Percentiles rank a stretch among this genome's conserved stretches.
These are phyloP conservation scores for Alternaria longipes DNA, from an alignment of 2,329 filamentous ascomycete species.

Conservation along the genomic window DNA sequence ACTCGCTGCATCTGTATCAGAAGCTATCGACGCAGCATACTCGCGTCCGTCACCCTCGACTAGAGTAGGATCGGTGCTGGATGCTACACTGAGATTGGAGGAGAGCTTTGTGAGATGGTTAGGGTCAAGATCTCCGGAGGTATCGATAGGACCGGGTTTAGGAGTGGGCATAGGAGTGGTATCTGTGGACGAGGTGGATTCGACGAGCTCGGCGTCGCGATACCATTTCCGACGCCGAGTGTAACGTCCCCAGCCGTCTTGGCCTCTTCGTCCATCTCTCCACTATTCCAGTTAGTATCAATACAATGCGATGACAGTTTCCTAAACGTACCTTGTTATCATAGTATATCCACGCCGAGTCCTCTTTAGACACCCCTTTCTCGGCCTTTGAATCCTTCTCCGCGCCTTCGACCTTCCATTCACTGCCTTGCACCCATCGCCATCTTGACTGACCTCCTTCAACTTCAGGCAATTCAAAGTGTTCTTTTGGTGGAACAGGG, in stretches of 20 bases:
- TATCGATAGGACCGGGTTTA: constrained; percentile 44
- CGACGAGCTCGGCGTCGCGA: constrained; percentile 93
- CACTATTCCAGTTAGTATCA: constrained; percentile 65
- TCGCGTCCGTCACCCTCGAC: constrained; percentile 35
- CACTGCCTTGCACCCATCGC: constrained; percentile 85
- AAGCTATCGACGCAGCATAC: constrained; percentile 34
- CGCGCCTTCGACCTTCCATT: constrained; percentile 86
- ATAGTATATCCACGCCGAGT: constrained; percentile 93
- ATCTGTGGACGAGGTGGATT: constrained; percentile 64
- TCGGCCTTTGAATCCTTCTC: constrained; percentile 46
- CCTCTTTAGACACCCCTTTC: constrained; percentile 53
- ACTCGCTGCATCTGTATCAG: constrained; percentile 44
- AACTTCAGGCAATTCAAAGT: constrained; percentile 73
- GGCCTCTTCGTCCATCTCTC: constrained; percentile 83
- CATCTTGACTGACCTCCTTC: constrained; percentile 70
- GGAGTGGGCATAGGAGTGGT: constrained; percentile 56
- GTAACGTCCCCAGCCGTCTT: constrained; percentile 93
- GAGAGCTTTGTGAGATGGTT: constrained; percentile 33
- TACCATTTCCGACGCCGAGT: constrained; percentile 95
- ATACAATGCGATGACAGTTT: background rate
- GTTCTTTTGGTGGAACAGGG: constrained; percentile 75
- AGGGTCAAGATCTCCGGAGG: constrained; percentile 32
- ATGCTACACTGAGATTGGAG: constrained; percentile 37
- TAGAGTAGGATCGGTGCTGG: constrained; percentile 36
- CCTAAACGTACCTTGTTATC: constrained; percentile 80